Percentiles rank a stretch among this genome's conserved stretches.
These are phyloP conservation scores for Nannizzia gypsea DNA, from an alignment of 2,329 filamentous ascomycete species.

Conservation along the genomic window DNA sequence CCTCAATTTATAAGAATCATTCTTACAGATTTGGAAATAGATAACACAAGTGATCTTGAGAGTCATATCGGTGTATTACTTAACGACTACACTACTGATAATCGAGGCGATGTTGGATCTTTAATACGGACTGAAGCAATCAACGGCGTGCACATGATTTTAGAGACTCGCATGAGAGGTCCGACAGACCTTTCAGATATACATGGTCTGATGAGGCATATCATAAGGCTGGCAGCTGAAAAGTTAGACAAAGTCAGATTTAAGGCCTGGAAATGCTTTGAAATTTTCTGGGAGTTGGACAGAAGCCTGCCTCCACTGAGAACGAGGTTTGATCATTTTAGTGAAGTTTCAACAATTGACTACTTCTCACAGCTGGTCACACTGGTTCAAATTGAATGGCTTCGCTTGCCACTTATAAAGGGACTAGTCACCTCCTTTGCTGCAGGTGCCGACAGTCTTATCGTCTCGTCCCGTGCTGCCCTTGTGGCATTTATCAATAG, in stretches of 20 bases:
- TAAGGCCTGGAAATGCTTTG: constrained; percentile 35
- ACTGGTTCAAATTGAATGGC: constrained; percentile 27
- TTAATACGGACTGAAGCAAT: constrained; percentile 72
- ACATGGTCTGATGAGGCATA: constrained; percentile 26
- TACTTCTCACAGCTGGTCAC: constrained; percentile 35
- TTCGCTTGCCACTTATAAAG: constrained; percentile 29
- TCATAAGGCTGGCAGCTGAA: constrained; percentile 65
- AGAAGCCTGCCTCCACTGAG: constrained; percentile 25
- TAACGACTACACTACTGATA: constrained; percentile 83
- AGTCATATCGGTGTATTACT: constrained; percentile 37
- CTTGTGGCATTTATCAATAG: constrained; percentile 28
- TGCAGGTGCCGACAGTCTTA: constrained; percentile 34
- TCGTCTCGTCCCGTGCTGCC: constrained; percentile 32
- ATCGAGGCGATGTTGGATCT: constrained; percentile 81
- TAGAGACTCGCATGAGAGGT: constrained; percentile 14
- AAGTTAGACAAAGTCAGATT: constrained; percentile 79
- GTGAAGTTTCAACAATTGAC: constrained; percentile 32
- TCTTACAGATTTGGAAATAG: constrained; percentile 20
- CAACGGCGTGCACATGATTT: constrained; percentile 43
- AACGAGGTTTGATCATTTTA: constrained; percentile 33
- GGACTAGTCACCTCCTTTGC: constrained; percentile 36
- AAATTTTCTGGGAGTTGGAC: constrained; percentile 29
- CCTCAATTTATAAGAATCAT: not conserved
- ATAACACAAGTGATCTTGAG: constrained; percentile 20
- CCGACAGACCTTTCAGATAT: constrained; percentile 8